Base-by-base conservation (phyloP, 2,329 filamentous ascomycete species). In the Pestalotiopsis sp. region DNA sequence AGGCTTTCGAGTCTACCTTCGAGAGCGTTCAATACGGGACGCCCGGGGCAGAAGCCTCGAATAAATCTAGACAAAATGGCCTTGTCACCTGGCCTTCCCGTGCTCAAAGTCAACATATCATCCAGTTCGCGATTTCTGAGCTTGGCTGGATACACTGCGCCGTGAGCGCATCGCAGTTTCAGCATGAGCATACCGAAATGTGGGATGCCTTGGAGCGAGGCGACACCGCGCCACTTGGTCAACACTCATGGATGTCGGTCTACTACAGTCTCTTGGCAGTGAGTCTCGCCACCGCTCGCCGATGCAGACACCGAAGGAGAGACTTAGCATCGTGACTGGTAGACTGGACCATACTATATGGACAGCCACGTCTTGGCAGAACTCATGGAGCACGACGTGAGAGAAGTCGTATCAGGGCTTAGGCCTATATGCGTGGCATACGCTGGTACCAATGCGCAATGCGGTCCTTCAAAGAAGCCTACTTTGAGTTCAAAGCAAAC, bases 381-480 rank as follows among this genome's bases (percentile, higher is more conserved):
- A n/a, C 44, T 52, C n/a, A 52, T 52, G 44, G 17, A 5, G 14
- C 44, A 52, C 17, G 44, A 22, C 7, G 44, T 22, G 6, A 10
- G 0, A 7, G 44, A 11, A 2, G n/a, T 3, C 20, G 17, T 0
- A 0, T n/a, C 20, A 3, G 4, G 17, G 17, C 17, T 9, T 9
- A 20, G 20, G 44, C 5, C 44, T 52, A 2, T 52, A 1, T 17
- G 17, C 7, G 20, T 52, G 2, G 20, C 1, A n/a, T 52, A 52
- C 5, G 17, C 44, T 52, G 44, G 44, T 52, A 52, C 1, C 17
- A n/a, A 6, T n/a, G 44, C 17, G 44, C 44, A 1, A 3, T 52
- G 2, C 44, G 17, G 2, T 9, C 17, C 44, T 52, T 52, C 17
- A 52, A 52, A 10, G 44, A n/a, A 52, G 44, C 44, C n/a, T n/a